A percentile compares a stretch with the other conserved stretches of the same genome.
Evolutionary conservation across 106 monocot species (phyloP).

Genomic region (Acorus gramineus): DNA sequence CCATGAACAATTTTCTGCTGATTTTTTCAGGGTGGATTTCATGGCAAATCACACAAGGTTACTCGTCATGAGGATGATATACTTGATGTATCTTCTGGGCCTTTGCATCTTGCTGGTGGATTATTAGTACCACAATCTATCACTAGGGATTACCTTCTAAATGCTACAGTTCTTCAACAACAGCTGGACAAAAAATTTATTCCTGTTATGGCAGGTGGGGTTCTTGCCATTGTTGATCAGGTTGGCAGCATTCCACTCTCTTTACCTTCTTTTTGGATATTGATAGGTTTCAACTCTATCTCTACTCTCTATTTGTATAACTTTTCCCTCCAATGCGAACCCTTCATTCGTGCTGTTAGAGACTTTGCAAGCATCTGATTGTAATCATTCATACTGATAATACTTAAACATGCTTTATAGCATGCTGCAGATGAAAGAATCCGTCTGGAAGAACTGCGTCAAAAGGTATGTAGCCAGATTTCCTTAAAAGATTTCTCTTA

Average conservation of each 20-base stretch:
- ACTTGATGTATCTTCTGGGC: conserved; percentile 74
- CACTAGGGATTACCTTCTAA: conserved; percentile 42
- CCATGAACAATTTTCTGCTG: no score
- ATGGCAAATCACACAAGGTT: conserved; percentile 13
- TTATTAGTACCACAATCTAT: conserved; percentile 69
- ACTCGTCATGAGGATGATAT: conserved; percentile 29
- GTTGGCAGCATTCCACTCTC: conserved; percentile 13
- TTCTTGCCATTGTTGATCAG: conserved; percentile 76
- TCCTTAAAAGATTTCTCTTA: background rate
- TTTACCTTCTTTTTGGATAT: no score
- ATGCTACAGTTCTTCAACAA: conserved; percentile 59
- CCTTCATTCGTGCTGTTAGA: no score
- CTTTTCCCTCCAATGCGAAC: no score
- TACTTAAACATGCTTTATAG: conserved; percentile 21
- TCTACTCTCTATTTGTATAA: no score
- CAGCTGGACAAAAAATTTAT: conserved; percentile 94
- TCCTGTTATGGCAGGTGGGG: conserved; percentile 62
- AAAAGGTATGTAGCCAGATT: conserved; percentile 40
- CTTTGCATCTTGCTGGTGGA: conserved; percentile 62
- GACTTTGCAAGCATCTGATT: no score
- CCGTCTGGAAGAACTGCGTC: conserved; percentile 83
- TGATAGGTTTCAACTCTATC: no score
- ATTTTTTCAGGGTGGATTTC: background rate
- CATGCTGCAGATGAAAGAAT: conserved; percentile 99
- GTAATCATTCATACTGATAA: no score